Conservation (phyloP, 495 filamentous ascomycete genomes). For the Arthonia radiata region DNA sequence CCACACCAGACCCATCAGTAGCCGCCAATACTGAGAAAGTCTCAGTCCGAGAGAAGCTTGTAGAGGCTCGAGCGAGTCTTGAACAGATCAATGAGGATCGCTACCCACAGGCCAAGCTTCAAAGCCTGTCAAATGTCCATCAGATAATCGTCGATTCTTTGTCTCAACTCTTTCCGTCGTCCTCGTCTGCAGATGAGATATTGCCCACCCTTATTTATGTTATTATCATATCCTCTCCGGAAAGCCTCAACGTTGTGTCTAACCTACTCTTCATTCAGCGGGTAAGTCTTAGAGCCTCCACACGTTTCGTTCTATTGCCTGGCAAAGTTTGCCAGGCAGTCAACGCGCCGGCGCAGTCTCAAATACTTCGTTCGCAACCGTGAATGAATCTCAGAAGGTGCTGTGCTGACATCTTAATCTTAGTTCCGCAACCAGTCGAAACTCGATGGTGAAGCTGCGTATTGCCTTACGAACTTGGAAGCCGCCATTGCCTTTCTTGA, state of each 20-base stretch:
- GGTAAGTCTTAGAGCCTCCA: too few relatives aligned
- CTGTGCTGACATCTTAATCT: too few relatives aligned
- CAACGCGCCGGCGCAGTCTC: too few relatives aligned
- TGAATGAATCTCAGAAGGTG: too few relatives aligned
- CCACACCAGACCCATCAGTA: constrained; percentile 16
- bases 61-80: constrained; percentile 46
- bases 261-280: constrained; percentile 84
- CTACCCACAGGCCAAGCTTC: constrained; percentile 77
- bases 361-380: too few relatives aligned
- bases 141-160: constrained; percentile 86
- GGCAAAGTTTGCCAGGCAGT: too few relatives aligned
- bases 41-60: constrained; percentile 46
- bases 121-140: constrained; percentile 65
- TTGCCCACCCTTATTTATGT: constrained; percentile 91
- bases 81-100: constrained; percentile 65
- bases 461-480: constrained; percentile 89
- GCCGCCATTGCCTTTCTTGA: constrained; percentile 91
- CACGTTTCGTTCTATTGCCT: too few relatives aligned
- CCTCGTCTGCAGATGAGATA: constrained; percentile 89
- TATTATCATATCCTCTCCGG: constrained; percentile 68
- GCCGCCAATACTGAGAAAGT: constrained; percentile 37
- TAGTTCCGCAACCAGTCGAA: constrained; percentile 68
- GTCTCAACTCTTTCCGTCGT: constrained; percentile 46
- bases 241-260: constrained; percentile 72
- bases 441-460: constrained; percentile 79